Conservation (phyloP, 176 grass and related monocot species). For the Oropetium thomaeum region DNA sequence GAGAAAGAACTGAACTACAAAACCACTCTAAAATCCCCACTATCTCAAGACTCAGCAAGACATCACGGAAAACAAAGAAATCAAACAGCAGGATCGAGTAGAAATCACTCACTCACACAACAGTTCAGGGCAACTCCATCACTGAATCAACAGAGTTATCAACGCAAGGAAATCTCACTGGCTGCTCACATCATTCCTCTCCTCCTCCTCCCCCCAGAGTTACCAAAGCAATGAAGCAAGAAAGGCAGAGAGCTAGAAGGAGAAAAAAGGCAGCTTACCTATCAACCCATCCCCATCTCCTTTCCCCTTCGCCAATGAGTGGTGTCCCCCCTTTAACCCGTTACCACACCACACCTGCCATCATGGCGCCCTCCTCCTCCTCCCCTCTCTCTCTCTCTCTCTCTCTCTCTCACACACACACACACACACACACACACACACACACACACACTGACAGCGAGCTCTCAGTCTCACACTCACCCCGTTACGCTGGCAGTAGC, state of each 20-base stretch:
- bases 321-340: conserved; percentile 33
- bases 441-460: neutral
- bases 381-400: neutral
- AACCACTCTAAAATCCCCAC: neutral
- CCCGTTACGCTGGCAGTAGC: neutral
- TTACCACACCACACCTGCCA: conserved; percentile 23
- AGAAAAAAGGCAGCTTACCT: neutral
- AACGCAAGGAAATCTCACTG: neutral
- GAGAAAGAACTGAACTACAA: neutral
- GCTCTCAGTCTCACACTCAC: no score
- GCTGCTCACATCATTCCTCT: neutral
- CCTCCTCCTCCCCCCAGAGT: neutral
- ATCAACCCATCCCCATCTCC: neutral
- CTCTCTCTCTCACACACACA: no score
- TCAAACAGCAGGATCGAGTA: neutral
- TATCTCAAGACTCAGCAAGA: neutral
- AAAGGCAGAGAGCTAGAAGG: neutral
- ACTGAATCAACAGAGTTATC: neutral
- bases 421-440: no score
- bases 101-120: neutral
- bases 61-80: neutral
- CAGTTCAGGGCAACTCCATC: neutral
- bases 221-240: neutral
- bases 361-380: conserved; percentile 1
- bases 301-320: conserved; percentile 36